A percentile compares a stretch with the other conserved stretches of the same genome.
These are phyloP conservation scores for Pyrus hybrid DNA, from an alignment of 331 rosid species.

Conservation along the genomic window DNA sequence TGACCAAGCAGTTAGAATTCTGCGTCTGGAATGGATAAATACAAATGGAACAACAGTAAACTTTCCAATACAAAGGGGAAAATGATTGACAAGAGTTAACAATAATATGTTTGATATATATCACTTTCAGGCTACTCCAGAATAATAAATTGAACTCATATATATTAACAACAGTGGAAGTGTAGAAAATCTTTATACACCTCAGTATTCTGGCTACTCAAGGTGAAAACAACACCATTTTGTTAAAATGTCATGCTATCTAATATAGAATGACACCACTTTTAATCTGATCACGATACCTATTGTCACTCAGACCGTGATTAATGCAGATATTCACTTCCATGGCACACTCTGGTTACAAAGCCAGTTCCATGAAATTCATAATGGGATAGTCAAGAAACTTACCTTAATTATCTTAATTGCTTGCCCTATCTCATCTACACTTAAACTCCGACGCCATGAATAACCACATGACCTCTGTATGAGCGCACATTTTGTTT, in stretches of 20 bases:
- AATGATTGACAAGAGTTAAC: neutral
- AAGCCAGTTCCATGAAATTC: neutral
- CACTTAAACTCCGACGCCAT: conserved; percentile 89
- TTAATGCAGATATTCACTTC: neutral
- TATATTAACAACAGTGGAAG: neutral
- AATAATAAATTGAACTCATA: neutral
- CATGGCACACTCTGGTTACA: neutral
- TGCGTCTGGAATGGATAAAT: conserved; percentile 47
- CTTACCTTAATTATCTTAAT: conserved; percentile 69
- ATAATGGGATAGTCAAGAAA: conserved; percentile 1
- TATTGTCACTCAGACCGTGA: neutral
- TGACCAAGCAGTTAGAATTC: conserved; percentile 70
- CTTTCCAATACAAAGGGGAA: neutral
- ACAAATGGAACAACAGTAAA: neutral
- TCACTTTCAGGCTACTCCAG: neutral
- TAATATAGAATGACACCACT: neutral
- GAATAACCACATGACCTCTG: conserved; percentile 95
- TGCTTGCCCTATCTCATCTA: conserved; percentile 58
- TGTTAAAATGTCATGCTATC: neutral
- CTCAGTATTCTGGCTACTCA: neutral
- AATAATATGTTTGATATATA: neutral
- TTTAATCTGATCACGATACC: neutral
- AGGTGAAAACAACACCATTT: neutral
- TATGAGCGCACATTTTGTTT: conserved; percentile 79
- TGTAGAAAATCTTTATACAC: neutral